Evolutionary conservation across 495 filamentous ascomycete genomes (phyloP).

Genomic region (Ramalina peruviana): DNA sequence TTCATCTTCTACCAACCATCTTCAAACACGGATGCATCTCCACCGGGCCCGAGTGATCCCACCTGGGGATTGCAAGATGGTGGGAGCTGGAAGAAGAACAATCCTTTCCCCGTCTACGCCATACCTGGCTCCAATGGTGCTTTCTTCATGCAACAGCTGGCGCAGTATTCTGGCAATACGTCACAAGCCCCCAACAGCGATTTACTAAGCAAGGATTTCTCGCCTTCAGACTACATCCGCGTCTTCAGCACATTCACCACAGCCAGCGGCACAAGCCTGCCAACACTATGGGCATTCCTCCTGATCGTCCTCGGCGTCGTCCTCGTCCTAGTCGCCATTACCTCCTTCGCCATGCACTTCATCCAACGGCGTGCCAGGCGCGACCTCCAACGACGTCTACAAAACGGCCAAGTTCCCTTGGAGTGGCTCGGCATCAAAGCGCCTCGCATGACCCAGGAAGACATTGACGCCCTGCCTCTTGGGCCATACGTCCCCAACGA

Average conservation of each 20-base stretch:
- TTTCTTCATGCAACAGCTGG: constrained; percentile 55
- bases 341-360: constrained; percentile 58
- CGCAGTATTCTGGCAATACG: constrained; percentile 60
- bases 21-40: constrained; percentile 37
- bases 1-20: constrained; percentile 63
- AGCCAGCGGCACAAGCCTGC: constrained; percentile 30
- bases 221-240: constrained; percentile 31
- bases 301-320: constrained; percentile 68
- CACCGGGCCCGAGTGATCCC: constrained; percentile 42
- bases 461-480: constrained; percentile 57
- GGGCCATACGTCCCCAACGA: constrained; percentile 36
- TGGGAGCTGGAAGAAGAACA: constrained; percentile 45
- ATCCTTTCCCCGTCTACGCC: constrained; percentile 71
- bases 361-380: constrained; percentile 53
- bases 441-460: constrained; percentile 51
- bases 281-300: constrained; percentile 71
- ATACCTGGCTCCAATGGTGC: constrained; percentile 52
- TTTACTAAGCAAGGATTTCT: constrained; percentile 30
- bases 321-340: constrained; percentile 45
- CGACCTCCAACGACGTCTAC: constrained; percentile 51
- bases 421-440: constrained; percentile 68
- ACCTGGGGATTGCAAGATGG: constrained; percentile 55
- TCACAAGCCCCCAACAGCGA: constrained; percentile 42
- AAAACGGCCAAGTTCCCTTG: constrained; percentile 62
- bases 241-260: constrained; percentile 50